Base-by-base conservation (phyloP, 2,329 filamentous ascomycete species). In the Sporothrix sp. region DNA sequence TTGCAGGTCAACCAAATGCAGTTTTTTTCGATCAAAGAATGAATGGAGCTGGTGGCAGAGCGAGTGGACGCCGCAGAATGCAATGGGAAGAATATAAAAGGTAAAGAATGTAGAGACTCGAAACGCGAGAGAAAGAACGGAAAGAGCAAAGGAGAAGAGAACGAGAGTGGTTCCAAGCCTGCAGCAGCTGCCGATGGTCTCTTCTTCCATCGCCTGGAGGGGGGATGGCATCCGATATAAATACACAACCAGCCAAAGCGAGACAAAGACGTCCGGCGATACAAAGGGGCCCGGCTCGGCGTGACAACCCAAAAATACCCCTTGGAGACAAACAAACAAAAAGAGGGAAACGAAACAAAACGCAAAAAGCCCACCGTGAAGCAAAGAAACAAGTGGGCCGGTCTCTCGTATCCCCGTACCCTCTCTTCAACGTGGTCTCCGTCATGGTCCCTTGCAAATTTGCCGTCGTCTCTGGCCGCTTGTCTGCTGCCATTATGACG, bases 11-110 rank as follows among this genome's bases (percentile, higher is more conserved):
- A 28, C 25, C 5, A 35, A 20, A 35, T 25, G 20, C 9, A n/a
- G 16, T 45, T 36, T 16, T 13, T 35, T 35, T 45, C 30, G 20
- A 37, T 46, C 32, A 37, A 47, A 47, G 44, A 47, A 28, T n/a
- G 44, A 47, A n/a, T 45, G 30, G 27, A 30, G 30, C 25, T 45
- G 27, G 4, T 37, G 30, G 13, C 36, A n/a, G 37, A 45, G 25
- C 25, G 43, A 45, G 21, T 27, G 43, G 14, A 45, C n/a, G n/a
- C n/a, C n/a, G n/a, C n/a, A n/a, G n/a, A n/a, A n/a, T n/a, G n/a
- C n/a, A n/a, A n/a, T n/a, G n/a, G n/a, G n/a, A n/a, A n/a, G n/a
- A n/a, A n/a, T n/a, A n/a, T n/a, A n/a, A 18, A 8, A 25, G n/a
- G 25, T 1, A 23, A 10, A 45, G 13, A 23, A 9, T 16, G 9